phyloP scores from a whole-genome alignment of 108 stramenopile species.

The Phaeodactylum tricornutum region DNA sequence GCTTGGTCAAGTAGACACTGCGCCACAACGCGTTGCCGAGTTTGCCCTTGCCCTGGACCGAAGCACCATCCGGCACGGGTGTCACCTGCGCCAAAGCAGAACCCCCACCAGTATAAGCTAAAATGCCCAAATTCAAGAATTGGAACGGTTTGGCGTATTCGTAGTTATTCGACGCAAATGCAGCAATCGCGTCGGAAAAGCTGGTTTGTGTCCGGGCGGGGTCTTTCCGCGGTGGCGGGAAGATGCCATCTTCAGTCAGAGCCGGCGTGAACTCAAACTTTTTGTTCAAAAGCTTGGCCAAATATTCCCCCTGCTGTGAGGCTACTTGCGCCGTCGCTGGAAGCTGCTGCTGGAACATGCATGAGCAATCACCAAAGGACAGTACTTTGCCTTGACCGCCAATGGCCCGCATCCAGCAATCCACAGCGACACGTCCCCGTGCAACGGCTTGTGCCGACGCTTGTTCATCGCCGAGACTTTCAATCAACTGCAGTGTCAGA shows the following conservation, averaged over 20 bases:
- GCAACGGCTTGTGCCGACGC: slow-evolving; percentile 40
- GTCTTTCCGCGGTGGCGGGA: slow-evolving; percentile 40
- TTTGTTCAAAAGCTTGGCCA: slow-evolving; percentile 71
- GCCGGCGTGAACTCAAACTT: slow-evolving; percentile 61
- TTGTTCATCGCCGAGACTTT: slow-evolving; percentile 56
- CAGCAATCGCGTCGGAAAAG: slow-evolving; percentile 54
- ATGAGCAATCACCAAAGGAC: slow-evolving; percentile 87
- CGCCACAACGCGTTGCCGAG: slow-evolving; percentile 71
- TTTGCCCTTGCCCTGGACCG: slow-evolving; percentile 65
- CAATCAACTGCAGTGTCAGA: slow-evolving; percentile 61
- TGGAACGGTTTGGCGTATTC: slow-evolving; percentile 88
- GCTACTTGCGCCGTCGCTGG: slow-evolving; percentile 35
- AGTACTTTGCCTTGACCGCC: slow-evolving; percentile 74
- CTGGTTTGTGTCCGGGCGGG: slow-evolving; percentile 23
- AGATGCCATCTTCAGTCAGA: slow-evolving; percentile 18
- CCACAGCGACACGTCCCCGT: slow-evolving; percentile 78
- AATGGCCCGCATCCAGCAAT: slow-evolving; percentile 86
- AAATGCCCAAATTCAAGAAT: slow-evolving; percentile 89
- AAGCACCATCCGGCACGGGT: slow-evolving; percentile 42
- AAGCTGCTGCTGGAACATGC: slow-evolving; percentile 9
- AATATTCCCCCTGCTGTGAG: slow-evolving; percentile 85
- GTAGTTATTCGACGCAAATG: slow-evolving; percentile 33
- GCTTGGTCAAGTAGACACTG: slow-evolving; percentile 86
- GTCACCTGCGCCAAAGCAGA: slow-evolving; percentile 76
- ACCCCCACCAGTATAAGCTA: slow-evolving; percentile 88